Evolutionary conservation across 129 eudicot genomes (phyloP).

Genomic region (Dittrichia graveolens): DNA sequence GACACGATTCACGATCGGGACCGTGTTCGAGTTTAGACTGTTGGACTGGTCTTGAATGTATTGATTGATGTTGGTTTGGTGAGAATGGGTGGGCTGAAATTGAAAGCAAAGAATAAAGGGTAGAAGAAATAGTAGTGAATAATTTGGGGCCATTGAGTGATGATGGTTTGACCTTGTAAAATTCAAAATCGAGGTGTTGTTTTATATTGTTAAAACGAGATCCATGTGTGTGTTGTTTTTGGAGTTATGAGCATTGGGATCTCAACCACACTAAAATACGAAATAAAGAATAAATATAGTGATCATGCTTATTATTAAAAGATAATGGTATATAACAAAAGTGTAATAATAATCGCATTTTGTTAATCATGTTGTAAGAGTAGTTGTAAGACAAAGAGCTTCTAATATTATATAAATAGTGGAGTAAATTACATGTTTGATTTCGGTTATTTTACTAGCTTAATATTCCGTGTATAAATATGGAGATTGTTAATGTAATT

Average conservation of each 20-base stretch:
- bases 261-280: constrained; percentile 23
- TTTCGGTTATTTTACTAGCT: too few species aligned
- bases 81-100: constrained; percentile 6
- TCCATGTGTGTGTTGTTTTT: constrained; percentile 30
- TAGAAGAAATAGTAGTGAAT: constrained; percentile 4
- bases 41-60: constrained; percentile 24
- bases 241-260: constrained; percentile 14
- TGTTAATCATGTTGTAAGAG: too few species aligned
- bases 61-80: constrained; percentile 14
- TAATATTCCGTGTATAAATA: too few species aligned
- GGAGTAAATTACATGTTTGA: too few species aligned
- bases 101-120: constrained; percentile 4
- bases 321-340: background rate
- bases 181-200: constrained; percentile 17
- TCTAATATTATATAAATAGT: too few species aligned
- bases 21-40: constrained; percentile 17
- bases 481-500: too few species aligned
- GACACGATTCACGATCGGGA: background rate
- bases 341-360: background rate
- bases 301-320: background rate
- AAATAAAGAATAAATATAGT: constrained; percentile 26
- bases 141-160: constrained; percentile 35
- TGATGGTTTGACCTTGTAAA: constrained; percentile 30
- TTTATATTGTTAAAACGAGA: constrained; percentile 27
- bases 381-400: too few species aligned